These are phyloP conservation scores for Castanea mollissima DNA, from an alignment of 306 rosid species.

Conservation along the genomic window DNA sequence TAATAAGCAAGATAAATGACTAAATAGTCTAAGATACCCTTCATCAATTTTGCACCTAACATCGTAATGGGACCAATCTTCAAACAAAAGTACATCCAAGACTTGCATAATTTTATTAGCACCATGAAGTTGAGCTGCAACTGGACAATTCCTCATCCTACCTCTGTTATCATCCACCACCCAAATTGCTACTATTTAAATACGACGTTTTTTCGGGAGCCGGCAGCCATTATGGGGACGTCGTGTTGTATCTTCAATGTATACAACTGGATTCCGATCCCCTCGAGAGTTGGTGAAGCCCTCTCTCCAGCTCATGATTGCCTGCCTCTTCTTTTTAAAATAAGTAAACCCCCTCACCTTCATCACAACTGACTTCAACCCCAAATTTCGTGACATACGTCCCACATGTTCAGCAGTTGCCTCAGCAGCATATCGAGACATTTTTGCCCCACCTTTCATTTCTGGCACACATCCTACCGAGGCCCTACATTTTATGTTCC, in stretches of 20 bases:
- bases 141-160: background rate
- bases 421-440: conserved; percentile 66
- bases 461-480: conserved; percentile 64
- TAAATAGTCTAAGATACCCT: background rate
- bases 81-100: background rate
- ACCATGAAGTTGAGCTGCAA: background rate
- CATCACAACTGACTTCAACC: conserved; percentile 72
- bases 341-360: conserved; percentile 70
- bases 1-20: background rate
- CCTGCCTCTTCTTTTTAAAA: conserved; percentile 72
- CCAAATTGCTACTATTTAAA: conserved; percentile 18
- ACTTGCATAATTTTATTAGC: background rate
- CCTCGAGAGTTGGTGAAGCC: conserved; percentile 56
- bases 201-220: conserved; percentile 54
- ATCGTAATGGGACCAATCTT: background rate
- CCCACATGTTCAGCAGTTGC: conserved; percentile 79
- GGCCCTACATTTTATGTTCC: conserved; percentile 63
- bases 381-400: conserved; percentile 54
- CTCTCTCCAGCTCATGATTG: conserved; percentile 71
- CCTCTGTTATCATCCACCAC: background rate
- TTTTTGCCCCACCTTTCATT: conserved; percentile 65
- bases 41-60: background rate
- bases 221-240: conserved; percentile 71
- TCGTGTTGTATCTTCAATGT: conserved; percentile 67
- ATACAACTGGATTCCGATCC: conserved; percentile 52